phyloP scores from a whole-genome alignment of 352 stramenopile species.

The Phytophthora agathidicida region DNA sequence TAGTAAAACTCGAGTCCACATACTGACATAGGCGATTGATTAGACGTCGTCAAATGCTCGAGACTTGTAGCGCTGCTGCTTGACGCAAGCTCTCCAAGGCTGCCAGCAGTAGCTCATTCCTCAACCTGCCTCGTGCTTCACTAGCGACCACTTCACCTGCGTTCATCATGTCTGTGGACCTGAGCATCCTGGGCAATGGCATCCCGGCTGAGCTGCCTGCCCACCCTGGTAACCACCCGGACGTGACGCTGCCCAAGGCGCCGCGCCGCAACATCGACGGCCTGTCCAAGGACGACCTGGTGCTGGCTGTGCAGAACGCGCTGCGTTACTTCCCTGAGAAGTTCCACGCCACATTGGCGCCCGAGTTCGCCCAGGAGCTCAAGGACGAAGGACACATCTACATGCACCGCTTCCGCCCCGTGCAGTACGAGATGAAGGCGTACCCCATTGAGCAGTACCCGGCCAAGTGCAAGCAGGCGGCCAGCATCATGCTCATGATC shows the following conservation, averaged over 20 bases:
- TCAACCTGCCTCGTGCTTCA: slow-evolving; percentile 16
- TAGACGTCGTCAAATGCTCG: no score
- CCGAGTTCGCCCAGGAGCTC: slow-evolving; percentile 89
- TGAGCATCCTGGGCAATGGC: slow-evolving; percentile 53
- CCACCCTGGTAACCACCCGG: slow-evolving; percentile 62
- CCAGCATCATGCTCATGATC: slow-evolving; percentile 91
- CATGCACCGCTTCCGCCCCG: slow-evolving; percentile 89
- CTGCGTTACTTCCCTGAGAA: slow-evolving; percentile 86
- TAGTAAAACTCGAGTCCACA: no score
- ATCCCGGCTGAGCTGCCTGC: slow-evolving; percentile 53
- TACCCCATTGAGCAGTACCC: slow-evolving; percentile 85
- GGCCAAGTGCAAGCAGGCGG: slow-evolving; percentile 71
- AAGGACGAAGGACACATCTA: slow-evolving; percentile 91
- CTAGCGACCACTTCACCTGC: slow-evolving; percentile 11
- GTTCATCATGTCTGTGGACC: slow-evolving; percentile 45
- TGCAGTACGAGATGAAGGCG: slow-evolving; percentile 89
- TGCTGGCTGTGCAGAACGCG: slow-evolving; percentile 87
- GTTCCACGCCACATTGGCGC: slow-evolving; percentile 68
- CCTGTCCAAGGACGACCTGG: slow-evolving; percentile 62
- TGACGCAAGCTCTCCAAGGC: no score
- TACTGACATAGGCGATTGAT: slow-evolving; percentile 30
- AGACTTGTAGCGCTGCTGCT: no score
- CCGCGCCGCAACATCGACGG: slow-evolving; percentile 57
- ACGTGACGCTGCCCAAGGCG: slow-evolving; percentile 56
- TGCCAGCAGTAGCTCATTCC: slow-evolving; percentile 32